Percentiles rank a stretch among this genome's conserved stretches.
Conservation (phyloP, 164 flowering plant genomes). For the Chloranthus sessilifolius region DNA sequence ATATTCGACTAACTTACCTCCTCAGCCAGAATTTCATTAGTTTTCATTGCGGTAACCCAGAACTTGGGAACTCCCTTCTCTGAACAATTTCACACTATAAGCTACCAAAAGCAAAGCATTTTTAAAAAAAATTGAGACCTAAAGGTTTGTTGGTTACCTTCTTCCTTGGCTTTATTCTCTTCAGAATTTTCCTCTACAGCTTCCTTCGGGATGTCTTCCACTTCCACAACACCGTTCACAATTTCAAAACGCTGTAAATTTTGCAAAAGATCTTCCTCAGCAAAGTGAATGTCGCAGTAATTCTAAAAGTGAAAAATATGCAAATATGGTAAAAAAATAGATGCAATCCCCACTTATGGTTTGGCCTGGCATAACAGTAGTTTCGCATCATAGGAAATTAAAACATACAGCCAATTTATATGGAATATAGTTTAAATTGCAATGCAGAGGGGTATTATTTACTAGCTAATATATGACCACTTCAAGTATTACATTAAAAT, state of each 20-base stretch:
- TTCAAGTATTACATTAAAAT: too few species aligned
- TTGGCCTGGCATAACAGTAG: too few species aligned
- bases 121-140: neutral
- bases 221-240: slow-evolving; percentile 18
- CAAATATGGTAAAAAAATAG: too few species aligned
- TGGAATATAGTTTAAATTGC: too few species aligned
- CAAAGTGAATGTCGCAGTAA: too few species aligned
- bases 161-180: slow-evolving; percentile 6
- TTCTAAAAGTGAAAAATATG: too few species aligned
- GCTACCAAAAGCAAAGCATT: neutral
- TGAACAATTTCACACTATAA: slow-evolving; percentile 11
- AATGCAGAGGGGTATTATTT: too few species aligned
- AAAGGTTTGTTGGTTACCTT: neutral
- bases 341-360: too few species aligned
- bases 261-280: neutral
- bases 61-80: slow-evolving; percentile 39
- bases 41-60: slow-evolving; percentile 41
- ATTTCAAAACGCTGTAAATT: slow-evolving; percentile 13
- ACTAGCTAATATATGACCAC: too few species aligned
- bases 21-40: slow-evolving; percentile 30
- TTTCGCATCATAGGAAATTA: too few species aligned
- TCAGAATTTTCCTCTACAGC: slow-evolving; percentile 5
- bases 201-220: slow-evolving; percentile 6
- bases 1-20: slow-evolving; percentile 17
- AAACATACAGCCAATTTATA: too few species aligned